Conservation (phyloP, 768 basidiomycete species). For the Boletellus emodensis region DNA sequence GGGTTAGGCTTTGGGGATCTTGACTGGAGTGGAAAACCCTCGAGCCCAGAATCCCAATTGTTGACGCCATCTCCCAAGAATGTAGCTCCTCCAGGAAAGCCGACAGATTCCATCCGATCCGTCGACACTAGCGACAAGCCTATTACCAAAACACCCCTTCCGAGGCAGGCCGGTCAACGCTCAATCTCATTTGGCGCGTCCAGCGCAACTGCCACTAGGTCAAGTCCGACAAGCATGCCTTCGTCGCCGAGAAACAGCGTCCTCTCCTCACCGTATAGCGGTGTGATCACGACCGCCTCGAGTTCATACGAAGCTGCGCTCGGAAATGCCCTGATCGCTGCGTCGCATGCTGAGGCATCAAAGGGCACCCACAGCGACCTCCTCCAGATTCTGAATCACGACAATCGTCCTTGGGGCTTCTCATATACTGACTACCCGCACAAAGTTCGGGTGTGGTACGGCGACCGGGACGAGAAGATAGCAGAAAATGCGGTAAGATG, state of each 20-base stretch:
- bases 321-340: slow-evolving; percentile 88
- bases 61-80: slow-evolving; percentile 19
- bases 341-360: slow-evolving; percentile 92
- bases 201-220: slow-evolving; percentile 25
- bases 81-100: slow-evolving; percentile 16
- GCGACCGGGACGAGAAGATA: slow-evolving; percentile 91
- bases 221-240: slow-evolving; percentile 48
- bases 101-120: slow-evolving; percentile 14
- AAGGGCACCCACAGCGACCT: slow-evolving; percentile 90
- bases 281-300: slow-evolving; percentile 24
- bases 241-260: slow-evolving; percentile 51
- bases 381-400: slow-evolving; percentile 86
- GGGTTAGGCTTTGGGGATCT: slow-evolving; percentile 55
- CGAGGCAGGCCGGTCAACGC: slow-evolving; percentile 55
- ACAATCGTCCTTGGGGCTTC: slow-evolving; percentile 87
- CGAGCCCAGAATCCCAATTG: slow-evolving; percentile 9
- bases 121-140: slow-evolving; percentile 33
- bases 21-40: slow-evolving; percentile 42
- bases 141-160: slow-evolving; percentile 31
- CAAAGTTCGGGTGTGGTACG: slow-evolving; percentile 84
- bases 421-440: slow-evolving; percentile 78
- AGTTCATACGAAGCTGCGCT: slow-evolving; percentile 56
- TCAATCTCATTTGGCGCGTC: slow-evolving; percentile 61
- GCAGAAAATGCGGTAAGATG: slow-evolving; percentile 86
- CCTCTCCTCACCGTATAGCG: slow-evolving; percentile 27